Conservation (phyloP, 495 filamentous ascomycete genomes). For the Talaromyces trachyspermus region DNA sequence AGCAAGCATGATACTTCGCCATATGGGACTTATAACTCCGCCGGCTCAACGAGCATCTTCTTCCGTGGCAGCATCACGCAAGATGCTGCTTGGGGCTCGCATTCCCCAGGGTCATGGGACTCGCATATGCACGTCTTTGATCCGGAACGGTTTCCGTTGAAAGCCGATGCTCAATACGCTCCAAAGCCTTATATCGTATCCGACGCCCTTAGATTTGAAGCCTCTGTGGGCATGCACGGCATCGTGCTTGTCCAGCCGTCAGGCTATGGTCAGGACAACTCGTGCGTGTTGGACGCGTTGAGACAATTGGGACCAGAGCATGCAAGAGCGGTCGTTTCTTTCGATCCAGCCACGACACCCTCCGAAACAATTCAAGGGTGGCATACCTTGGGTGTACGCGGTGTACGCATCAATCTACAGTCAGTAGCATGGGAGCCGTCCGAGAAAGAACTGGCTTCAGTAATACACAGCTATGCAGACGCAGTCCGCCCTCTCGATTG, state of each 20-base stretch:
- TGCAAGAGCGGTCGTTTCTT: conserved; percentile 43
- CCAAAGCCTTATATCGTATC: conserved; percentile 30
- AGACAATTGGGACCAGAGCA: conserved; percentile 28
- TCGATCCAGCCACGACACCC: conserved; percentile 34
- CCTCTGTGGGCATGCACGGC: conserved; percentile 30
- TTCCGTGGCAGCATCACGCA: conserved; percentile 7
- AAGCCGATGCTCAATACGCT: conserved; percentile 29
- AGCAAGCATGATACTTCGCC: no score
- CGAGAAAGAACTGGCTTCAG: conserved; percentile 24
- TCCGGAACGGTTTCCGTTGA: conserved; percentile 30
- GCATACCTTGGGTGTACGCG: conserved; percentile 43
- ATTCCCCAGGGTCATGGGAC: conserved; percentile 38
- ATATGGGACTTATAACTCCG: no score
- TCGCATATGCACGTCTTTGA: conserved; percentile 49
- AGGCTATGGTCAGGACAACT: conserved; percentile 45
- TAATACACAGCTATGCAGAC: conserved; percentile 35
- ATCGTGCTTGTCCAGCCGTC: conserved; percentile 46
- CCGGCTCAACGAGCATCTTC: no score
- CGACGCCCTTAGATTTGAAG: conserved; percentile 35
- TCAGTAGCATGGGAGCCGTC: conserved; percentile 28
- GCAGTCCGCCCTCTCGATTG: conserved; percentile 36
- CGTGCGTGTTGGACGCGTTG: conserved; percentile 43
- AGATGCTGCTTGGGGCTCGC: neutral
- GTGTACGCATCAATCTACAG: conserved; percentile 44
- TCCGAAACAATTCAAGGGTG: conserved; percentile 30